phyloP scores from a whole-genome alignment of 495 filamentous ascomycete genomes.

The Aspergillus sclerotioniger region DNA sequence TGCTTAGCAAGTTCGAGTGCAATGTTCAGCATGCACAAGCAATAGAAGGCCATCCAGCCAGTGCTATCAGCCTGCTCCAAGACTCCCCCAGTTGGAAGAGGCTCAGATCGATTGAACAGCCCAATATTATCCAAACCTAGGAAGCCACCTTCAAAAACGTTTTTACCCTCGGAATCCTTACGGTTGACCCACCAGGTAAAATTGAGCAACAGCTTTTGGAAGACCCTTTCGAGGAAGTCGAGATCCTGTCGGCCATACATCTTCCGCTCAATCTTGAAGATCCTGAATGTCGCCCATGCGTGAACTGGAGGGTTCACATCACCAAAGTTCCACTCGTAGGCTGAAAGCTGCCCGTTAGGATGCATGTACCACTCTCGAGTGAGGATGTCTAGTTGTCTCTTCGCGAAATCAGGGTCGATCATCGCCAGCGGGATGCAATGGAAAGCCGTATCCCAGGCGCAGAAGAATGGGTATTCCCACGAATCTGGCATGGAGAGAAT shows the following conservation, averaged over 20 bases:
- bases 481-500: constrained; percentile 96
- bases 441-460: constrained; percentile 96
- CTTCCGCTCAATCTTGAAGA: constrained; percentile 97
- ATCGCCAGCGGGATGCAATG: constrained; percentile 94
- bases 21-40: constrained; percentile 93
- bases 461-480: constrained; percentile 99
- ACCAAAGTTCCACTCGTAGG: constrained; percentile 97
- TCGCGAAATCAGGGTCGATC: constrained; percentile 96
- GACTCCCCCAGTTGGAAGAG: constrained; percentile 86
- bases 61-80: constrained; percentile 96
- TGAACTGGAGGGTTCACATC: constrained; percentile 97
- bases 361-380: constrained; percentile 99
- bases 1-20: constrained; percentile 92
- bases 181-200: constrained; percentile 99
- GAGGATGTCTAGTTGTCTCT: constrained; percentile 93
- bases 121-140: constrained; percentile 97
- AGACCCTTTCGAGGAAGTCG: constrained; percentile 93
- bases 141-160: constrained; percentile 96
- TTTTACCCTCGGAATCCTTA: constrained; percentile 90
- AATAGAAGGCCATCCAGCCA: constrained; percentile 99
- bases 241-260: constrained; percentile 92
- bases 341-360: constrained; percentile 88
- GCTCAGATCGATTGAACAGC: constrained; percentile 96
- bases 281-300: constrained; percentile 91
- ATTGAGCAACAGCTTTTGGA: constrained; percentile 92